A percentile compares a stretch with the other conserved stretches of the same genome.
Evolutionary conservation across 2,329 filamentous ascomycete genomes (phyloP).

Genomic region (Phoma sp.): DNA sequence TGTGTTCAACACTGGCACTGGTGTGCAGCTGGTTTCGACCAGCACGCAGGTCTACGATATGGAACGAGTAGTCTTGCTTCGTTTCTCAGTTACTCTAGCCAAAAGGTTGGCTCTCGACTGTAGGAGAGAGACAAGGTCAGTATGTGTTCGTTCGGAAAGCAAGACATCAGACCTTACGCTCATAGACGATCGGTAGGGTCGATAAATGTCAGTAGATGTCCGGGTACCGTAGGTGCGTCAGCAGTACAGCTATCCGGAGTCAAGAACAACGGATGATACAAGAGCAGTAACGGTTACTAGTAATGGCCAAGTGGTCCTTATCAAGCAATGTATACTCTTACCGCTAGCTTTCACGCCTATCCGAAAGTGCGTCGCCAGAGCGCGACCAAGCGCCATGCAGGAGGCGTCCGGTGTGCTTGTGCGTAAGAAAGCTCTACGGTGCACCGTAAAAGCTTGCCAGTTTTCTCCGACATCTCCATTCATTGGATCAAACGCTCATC

Average conservation of each 20-base stretch:
- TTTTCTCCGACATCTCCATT: slow-evolving; percentile 18
- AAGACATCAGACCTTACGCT: slow-evolving; percentile 7
- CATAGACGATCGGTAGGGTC: neutral
- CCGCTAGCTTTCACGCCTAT: slow-evolving; percentile 35
- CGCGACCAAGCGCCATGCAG: slow-evolving; percentile 41
- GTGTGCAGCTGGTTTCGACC: slow-evolving; percentile 21
- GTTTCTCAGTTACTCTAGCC: slow-evolving; percentile 21
- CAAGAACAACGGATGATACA: neutral
- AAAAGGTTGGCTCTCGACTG: slow-evolving; percentile 23
- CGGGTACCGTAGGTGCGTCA: neutral
- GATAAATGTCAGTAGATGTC: neutral
- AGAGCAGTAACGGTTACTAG: neutral
- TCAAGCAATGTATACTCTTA: slow-evolving; percentile 23
- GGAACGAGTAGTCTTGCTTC: slow-evolving; percentile 30
- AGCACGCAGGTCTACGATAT: slow-evolving; percentile 33
- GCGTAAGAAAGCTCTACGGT: slow-evolving; percentile 32
- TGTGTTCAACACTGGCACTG: slow-evolving; percentile 19
- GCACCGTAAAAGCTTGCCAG: slow-evolving; percentile 33
- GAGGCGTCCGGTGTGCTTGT: slow-evolving; percentile 39
- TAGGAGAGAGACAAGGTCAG: slow-evolving; percentile 27
- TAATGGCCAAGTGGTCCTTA: slow-evolving; percentile 21
- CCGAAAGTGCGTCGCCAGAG: slow-evolving; percentile 37
- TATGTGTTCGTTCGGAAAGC: slow-evolving; percentile 14
- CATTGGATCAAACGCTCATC: slow-evolving; percentile 32
- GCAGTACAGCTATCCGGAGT: neutral